Evolutionary conservation across 306 rosid genomes (phyloP), one percentile per base, ranked within the genome.

Genomic region (Betula pendula): DNA sequence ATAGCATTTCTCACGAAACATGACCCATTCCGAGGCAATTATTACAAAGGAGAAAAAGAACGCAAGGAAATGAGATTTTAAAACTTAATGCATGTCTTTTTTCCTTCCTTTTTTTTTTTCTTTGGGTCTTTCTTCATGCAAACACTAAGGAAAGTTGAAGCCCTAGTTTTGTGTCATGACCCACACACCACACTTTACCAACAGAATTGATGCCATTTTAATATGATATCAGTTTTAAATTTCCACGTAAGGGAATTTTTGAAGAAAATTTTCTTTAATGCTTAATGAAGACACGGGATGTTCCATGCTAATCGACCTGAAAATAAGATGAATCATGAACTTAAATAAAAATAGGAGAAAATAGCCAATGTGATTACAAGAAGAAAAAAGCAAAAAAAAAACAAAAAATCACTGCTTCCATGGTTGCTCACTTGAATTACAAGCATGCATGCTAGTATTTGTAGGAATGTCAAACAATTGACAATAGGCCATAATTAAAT

Each of bases 321-420:
- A 40, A 75, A 71, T 76, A 79, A 77, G 81, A 38, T 38, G 42
- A 38, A 38, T 38, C n/a, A n/a, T n/a, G 6, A 38, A 8, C 42
- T 49, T 19, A 80, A 80, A 58, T 15, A 76, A 66, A 68, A 67
- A 76, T 8, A 38, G 53, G 53, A 72, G 78, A 77, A 77, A 77
- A 72, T 67, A 70, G 50, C 49, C 60, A 80, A 58, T 66, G 76
- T 76, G 78, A 78, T 20, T 68, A 19, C 77, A 71, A 71, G 42
- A 58, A 70, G 72, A 73, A 78, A 73, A 74, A 80, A 72, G 19
- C 49, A 60, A 76, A 81, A 73, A 74, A 77, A 79, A 80, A 84
- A 79, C 43, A 60, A 66, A 68, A 29, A 29, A 29, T 29, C 33
- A 71, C 47, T 65, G 70, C 78, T 59, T 77, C 79, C 40, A 35